Evolutionary conservation across 805 yeast species (phyloP).

Genomic region (Debaryomyces hansenii): DNA sequence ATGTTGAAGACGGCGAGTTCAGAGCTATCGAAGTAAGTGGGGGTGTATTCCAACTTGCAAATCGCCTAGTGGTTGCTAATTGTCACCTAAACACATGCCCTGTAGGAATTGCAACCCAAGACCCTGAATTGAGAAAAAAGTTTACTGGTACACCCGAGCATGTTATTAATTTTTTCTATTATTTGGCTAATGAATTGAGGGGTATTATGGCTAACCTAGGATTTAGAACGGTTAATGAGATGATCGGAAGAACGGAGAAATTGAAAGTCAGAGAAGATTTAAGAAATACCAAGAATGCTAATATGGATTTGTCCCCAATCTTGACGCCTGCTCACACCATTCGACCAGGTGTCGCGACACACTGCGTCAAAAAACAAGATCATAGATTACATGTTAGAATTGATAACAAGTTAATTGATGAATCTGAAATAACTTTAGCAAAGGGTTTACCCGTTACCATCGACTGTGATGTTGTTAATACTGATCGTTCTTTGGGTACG

Average conservation of each 20-base stretch:
- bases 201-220: slow-evolving; percentile 93
- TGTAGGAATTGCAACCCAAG: slow-evolving; percentile 98
- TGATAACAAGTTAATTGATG: slow-evolving; percentile 94
- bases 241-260: slow-evolving; percentile 97
- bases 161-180: slow-evolving; percentile 95
- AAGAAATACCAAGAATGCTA: slow-evolving; percentile 85
- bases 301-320: slow-evolving; percentile 88
- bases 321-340: slow-evolving; percentile 95
- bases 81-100: slow-evolving; percentile 95
- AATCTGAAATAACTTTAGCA: slow-evolving; percentile 91
- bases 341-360: slow-evolving; percentile 95
- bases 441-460: slow-evolving; percentile 95
- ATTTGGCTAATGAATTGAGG: slow-evolving; percentile 89
- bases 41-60: no score
- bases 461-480: slow-evolving; percentile 89
- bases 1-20: no score
- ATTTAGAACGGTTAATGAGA: slow-evolving; percentile 92
- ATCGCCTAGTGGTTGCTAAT: no score
- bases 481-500: slow-evolving; percentile 95
- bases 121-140: slow-evolving; percentile 87
- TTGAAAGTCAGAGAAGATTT: slow-evolving; percentile 80
- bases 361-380: slow-evolving; percentile 90
- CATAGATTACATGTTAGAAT: slow-evolving; percentile 89
- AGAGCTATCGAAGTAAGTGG: no score
- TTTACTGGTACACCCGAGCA: slow-evolving; percentile 98